phyloP scores from a whole-genome alignment of 495 filamentous ascomycete species.

The Aspergillus incahuasiensis region DNA sequence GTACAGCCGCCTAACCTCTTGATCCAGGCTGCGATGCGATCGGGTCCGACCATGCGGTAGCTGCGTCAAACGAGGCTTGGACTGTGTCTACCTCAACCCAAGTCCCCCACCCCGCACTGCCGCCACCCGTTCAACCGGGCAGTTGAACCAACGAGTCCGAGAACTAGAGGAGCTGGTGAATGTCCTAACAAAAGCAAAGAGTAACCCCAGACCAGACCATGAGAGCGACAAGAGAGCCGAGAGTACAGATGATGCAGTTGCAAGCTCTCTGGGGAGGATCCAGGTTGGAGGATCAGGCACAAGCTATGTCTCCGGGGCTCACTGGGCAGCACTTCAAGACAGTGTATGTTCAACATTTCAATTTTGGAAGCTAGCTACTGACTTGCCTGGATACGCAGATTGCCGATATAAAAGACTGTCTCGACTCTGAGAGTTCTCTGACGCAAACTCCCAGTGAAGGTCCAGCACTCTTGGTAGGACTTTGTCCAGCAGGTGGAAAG shows the following conservation, averaged over 20 bases:
- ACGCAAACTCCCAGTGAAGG: neutral
- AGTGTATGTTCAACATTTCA: neutral
- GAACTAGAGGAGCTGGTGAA: slow-evolving; percentile 7
- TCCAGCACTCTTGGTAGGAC: neutral
- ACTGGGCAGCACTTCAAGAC: slow-evolving; percentile 9
- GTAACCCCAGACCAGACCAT: neutral
- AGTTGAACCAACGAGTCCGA: slow-evolving; percentile 1
- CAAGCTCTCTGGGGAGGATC: neutral
- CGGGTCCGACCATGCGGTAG: slow-evolving; percentile 5
- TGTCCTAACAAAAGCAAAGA: neutral
- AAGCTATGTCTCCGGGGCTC: slow-evolving; percentile 6
- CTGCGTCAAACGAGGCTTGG: slow-evolving; percentile 4
- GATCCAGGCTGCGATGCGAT: slow-evolving; percentile 2
- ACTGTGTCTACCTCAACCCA: neutral
- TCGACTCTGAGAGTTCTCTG: neutral
- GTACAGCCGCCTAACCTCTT: neutral
- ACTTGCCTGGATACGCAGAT: neutral
- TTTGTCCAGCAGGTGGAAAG: neutral
- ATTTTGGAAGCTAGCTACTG: neutral
- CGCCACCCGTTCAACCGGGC: slow-evolving; percentile 1
- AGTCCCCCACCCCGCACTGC: neutral
- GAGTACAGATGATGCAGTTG: neutral
- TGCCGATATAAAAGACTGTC: slow-evolving; percentile 7
- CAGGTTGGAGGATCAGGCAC: slow-evolving; percentile 1
- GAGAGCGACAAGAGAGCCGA: neutral